Percentiles rank a stretch among this genome's conserved stretches.
Conservation (phyloP, 805 yeast species). For the Candida sphagnicola region DNA sequence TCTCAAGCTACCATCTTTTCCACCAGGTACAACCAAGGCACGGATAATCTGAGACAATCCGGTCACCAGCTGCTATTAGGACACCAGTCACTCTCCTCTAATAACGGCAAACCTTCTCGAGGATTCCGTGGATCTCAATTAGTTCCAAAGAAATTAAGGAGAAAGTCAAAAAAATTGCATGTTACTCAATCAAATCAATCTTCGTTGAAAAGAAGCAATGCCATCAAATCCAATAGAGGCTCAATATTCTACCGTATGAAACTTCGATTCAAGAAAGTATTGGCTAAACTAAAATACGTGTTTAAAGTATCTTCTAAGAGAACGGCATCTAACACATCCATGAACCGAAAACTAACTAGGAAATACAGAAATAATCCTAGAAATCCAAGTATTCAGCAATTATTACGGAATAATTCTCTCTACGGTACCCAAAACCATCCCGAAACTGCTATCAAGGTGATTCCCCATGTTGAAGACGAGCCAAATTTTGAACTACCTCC, state of each 20-base stretch:
- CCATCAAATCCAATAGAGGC: conserved; percentile 33
- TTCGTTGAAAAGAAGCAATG: conserved; percentile 23
- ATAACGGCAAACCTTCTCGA: too few relatives aligned
- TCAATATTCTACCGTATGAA: conserved; percentile 28
- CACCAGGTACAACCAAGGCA: conserved; percentile 23
- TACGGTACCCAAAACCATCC: not conserved
- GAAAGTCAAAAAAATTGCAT: not conserved
- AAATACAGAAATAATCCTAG: conserved; percentile 14
- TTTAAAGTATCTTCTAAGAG: conserved; percentile 26
- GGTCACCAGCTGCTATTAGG: too few relatives aligned
- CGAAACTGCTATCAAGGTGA: not conserved
- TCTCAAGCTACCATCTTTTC: conserved; percentile 44
- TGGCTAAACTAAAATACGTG: conserved; percentile 19
- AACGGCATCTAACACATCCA: conserved; percentile 9
- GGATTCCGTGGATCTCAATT: too few relatives aligned
- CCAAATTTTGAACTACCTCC: not conserved
- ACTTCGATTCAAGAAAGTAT: conserved; percentile 19
- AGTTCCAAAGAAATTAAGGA: not conserved
- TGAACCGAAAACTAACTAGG: conserved; percentile 9
- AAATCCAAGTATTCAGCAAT: conserved; percentile 7
- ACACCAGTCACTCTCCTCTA: too few relatives aligned
- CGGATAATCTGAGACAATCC: not conserved
- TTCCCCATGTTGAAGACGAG: not conserved
- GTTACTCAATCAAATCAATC: conserved; percentile 5
- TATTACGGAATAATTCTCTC: not conserved